These are phyloP conservation scores for Ampelocalamus luodianensis DNA, from an alignment of 176 grass and related monocot species.

Conservation along the genomic window DNA sequence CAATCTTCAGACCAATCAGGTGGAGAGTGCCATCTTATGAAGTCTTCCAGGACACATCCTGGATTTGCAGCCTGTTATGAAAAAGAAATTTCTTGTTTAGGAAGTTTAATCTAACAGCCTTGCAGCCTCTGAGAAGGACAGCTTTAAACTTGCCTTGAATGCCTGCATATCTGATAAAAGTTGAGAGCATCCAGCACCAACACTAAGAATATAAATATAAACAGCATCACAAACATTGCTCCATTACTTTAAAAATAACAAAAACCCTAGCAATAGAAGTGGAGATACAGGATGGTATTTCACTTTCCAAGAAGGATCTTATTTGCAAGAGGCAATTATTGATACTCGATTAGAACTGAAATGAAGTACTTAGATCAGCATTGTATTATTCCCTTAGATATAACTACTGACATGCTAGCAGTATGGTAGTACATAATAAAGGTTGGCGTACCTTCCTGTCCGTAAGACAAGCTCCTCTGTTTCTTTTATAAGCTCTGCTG, in stretches of 20 bases:
- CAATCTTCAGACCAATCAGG: conserved; percentile 88
- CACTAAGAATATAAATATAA: conserved; percentile 61
- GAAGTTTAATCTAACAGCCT: conserved; percentile 31
- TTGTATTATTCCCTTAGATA: conserved; percentile 17
- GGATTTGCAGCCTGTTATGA: conserved; percentile 84
- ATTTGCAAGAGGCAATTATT: conserved; percentile 14
- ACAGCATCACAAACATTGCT: conserved; percentile 42
- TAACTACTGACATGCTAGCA: conserved; percentile 13
- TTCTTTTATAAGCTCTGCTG: conserved; percentile 99
- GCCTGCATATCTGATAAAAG: conserved; percentile 99
- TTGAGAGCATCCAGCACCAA: conserved; percentile 97
- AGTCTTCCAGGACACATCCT: conserved; percentile 97
- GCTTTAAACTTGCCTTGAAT: conserved; percentile 85
- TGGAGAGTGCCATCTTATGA: conserved; percentile 97
- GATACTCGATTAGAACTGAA: neutral
- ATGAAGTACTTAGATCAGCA: neutral
- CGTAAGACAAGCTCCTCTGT: conserved; percentile 90
- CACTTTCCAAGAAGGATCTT: neutral
- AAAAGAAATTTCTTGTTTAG: conserved; percentile 31
- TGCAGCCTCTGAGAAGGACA: conserved; percentile 20
- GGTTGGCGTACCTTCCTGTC: conserved; percentile 75
- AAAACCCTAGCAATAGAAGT: conserved; percentile 22
- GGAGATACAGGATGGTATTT: neutral
- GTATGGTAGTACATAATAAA: conserved; percentile 8
- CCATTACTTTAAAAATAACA: conserved; percentile 8